Percentiles rank a stretch among this genome's conserved stretches.
Conservation (phyloP, 108 stramenopile species). For the Mediolabrus comicus region DNA sequence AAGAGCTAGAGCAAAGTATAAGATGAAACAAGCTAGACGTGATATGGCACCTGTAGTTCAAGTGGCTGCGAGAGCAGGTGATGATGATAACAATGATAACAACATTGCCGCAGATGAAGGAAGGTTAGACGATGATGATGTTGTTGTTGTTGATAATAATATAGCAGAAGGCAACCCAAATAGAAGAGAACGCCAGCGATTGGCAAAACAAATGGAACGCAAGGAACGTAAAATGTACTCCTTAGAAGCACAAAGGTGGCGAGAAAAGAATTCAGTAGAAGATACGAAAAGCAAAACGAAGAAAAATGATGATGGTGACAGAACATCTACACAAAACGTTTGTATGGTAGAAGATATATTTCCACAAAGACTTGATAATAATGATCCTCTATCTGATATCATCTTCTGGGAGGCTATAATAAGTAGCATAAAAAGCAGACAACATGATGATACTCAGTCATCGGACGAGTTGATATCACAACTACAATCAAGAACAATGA, state of each 20-base stretch:
- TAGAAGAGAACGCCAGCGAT: slow-evolving; percentile 69
- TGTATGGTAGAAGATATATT: slow-evolving; percentile 16
- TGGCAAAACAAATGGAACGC: slow-evolving; percentile 61
- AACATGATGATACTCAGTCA: not conserved
- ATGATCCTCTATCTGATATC: slow-evolving; percentile 22
- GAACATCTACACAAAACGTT: too few relatives aligned
- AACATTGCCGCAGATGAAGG: slow-evolving; percentile 3
- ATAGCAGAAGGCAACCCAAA: not conserved
- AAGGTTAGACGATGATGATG: slow-evolving; percentile 7
- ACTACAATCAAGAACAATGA: slow-evolving; percentile 9
- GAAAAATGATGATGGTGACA: slow-evolving; percentile 14
- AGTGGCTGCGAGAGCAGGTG: not conserved
- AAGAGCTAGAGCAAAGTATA: slow-evolving; percentile 59
- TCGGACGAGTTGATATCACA: slow-evolving; percentile 7
- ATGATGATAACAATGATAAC: slow-evolving; percentile 28
- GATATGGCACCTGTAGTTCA: not conserved
- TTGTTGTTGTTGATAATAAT: not conserved
- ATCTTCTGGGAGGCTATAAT: slow-evolving; percentile 24
- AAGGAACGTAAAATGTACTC: slow-evolving; percentile 58
- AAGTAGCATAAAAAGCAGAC: not conserved
- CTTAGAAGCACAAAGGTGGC: slow-evolving; percentile 47
- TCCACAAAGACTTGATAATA: slow-evolving; percentile 12
- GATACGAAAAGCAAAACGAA: slow-evolving; percentile 4
- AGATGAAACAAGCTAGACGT: slow-evolving; percentile 64
- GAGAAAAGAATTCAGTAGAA: slow-evolving; percentile 20